Evolutionary conservation across 306 rosid genomes (phyloP), one percentile per base, ranked within the genome.

Genomic region (Vigna reflexopilosa): DNA sequence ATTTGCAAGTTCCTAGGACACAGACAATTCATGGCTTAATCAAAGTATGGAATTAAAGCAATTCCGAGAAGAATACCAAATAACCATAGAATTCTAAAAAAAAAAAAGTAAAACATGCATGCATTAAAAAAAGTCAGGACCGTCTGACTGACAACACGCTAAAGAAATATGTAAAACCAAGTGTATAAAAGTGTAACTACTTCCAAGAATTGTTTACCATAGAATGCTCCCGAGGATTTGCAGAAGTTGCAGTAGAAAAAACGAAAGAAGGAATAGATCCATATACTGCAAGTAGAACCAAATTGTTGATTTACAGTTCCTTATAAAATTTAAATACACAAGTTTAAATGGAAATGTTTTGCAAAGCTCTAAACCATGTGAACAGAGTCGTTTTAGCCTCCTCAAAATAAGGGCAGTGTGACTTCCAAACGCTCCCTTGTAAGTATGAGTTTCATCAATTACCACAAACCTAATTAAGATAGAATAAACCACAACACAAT

Each of bases 341-440:
- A 14, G n/a, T 26, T 50, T 10, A 45, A 58, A 85, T 51, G 69
- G 28, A 81, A 45, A 78, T 36, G 78, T 55, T 83, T 70, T 74
- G 32, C 66, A 44, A 71, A 79, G 59, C 76, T 64, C 66, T 38
- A 58, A 82, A 95, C 98, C 92, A 71, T 92, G 89, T 34, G 90
- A 85, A 81, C 98, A 95, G 64, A 91, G 93, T 77, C 98, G 87
- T 70, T 77, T 83, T 73, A 95, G 93, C 87, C 98, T 87, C 87
- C 98, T 82, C 63, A 91, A 67, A 77, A 89, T 88, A 68, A 92
- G 85, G 72, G 98, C 96, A 65, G 98, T 95, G 81, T 92, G 98
- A 77, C 98, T 87, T 81, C 98, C 98, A 86, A 95, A 91, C 75
- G 98, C 98, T 75, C 98, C 98, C 90, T 92, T 92, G 83, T 91